phyloP scores from a whole-genome alignment of 2,329 filamentous ascomycete genomes.

The Colletotrichum siamense region DNA sequence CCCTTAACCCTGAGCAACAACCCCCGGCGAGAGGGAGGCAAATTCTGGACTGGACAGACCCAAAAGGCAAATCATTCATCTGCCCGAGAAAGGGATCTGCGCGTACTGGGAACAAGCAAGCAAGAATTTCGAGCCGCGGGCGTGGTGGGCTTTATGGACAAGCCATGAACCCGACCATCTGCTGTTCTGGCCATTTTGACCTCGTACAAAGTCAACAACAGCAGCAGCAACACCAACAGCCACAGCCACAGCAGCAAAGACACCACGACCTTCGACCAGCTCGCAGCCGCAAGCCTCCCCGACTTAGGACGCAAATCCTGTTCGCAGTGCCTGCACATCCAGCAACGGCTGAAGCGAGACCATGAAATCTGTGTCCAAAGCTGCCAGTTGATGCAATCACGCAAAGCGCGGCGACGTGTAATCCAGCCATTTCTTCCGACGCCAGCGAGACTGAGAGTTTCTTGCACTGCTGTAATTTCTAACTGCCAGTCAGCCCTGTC shows the following conservation, averaged over 20 bases:
- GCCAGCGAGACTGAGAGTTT: background rate
- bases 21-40: background rate
- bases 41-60: background rate
- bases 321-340: background rate
- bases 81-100: conserved; percentile 1
- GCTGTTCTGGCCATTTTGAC: conserved; percentile 28
- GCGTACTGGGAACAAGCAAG: background rate
- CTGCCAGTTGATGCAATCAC: conserved; percentile 1
- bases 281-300: background rate
- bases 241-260: background rate
- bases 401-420: background rate
- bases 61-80: background rate
- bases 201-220: conserved; percentile 12
- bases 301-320: background rate
- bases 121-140: background rate
- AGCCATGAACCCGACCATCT: conserved; percentile 11
- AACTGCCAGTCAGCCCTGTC: background rate
- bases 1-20: background rate
- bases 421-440: background rate
- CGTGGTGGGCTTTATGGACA: background rate
- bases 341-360: background rate
- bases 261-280: background rate
- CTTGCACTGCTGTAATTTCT: background rate
- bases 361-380: background rate
- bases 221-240: conserved; percentile 2